These are phyloP conservation scores for Diaporthe vaccinii DNA, from an alignment of 2,329 filamentous ascomycete species.

Conservation along the genomic window DNA sequence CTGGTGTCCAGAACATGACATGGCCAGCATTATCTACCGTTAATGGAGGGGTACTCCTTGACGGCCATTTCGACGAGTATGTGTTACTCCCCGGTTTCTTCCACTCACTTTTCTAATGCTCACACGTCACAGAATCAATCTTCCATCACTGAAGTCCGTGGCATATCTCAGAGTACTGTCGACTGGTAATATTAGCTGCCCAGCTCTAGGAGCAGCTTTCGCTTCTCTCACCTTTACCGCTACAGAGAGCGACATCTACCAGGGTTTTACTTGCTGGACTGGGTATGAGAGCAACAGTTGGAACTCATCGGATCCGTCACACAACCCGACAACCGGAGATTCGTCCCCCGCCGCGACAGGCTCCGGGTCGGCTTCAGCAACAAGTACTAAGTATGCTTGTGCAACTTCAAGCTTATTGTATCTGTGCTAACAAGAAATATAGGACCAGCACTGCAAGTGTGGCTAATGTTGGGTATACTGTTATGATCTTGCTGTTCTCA, in stretches of 20 bases:
- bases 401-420: background rate
- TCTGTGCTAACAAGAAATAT: conserved; percentile 4
- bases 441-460: background rate
- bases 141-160: conserved; percentile 9
- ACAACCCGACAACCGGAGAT: conserved; percentile 6
- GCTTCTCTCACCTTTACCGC: conserved; percentile 8
- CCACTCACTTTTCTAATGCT: background rate
- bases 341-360: background rate
- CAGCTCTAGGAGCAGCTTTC: conserved; percentile 5
- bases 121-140: conserved; percentile 4
- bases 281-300: conserved; percentile 1
- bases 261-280: conserved; percentile 29
- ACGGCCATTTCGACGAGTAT: conserved; percentile 23
- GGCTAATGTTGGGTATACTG: background rate
- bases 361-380: background rate
- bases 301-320: conserved; percentile 23
- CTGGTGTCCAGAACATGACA: background rate
- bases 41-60: background rate
- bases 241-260: background rate
- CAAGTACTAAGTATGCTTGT: background rate
- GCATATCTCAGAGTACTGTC: background rate
- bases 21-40: conserved; percentile 3
- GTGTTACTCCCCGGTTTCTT: background rate
- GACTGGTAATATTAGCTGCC: conserved; percentile 4
- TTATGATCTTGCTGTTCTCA: background rate